Percentiles rank a stretch among this genome's conserved stretches.
Conservation (phyloP, 148 eudicot species). For the Selenicereus undatus region DNA sequence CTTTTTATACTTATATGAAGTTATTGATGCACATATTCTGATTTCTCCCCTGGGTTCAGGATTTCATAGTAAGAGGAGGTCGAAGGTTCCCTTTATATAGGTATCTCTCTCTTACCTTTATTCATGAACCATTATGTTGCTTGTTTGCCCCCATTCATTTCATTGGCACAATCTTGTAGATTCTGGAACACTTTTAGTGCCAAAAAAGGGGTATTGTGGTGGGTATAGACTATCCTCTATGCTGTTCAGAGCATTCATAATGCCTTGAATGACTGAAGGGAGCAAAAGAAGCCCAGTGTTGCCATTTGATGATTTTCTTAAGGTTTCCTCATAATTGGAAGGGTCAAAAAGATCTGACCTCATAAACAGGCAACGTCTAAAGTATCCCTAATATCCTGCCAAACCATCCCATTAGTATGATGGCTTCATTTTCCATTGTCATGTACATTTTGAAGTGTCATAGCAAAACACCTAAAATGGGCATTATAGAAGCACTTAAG, state of each 20-base stretch:
- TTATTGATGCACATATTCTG: slow-evolving; percentile 2
- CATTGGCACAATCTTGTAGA: background rate
- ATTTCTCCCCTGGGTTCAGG: slow-evolving; percentile 42
- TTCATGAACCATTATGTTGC: background rate
- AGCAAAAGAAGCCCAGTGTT: background rate
- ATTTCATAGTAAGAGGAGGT: slow-evolving; percentile 80
- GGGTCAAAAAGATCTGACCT: background rate
- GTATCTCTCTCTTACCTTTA: slow-evolving; percentile 31
- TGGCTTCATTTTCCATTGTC: too few relatives aligned
- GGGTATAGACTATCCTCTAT: background rate
- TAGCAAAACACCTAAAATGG: too few relatives aligned
- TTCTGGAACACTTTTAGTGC: background rate
- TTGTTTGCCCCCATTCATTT: background rate
- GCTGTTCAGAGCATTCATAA: background rate
- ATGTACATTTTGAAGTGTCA: too few relatives aligned
- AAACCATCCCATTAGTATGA: background rate
- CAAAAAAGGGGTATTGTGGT: background rate
- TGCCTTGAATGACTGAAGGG: background rate
- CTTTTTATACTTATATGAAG: background rate
- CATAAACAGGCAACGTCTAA: background rate
- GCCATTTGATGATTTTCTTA: background rate
- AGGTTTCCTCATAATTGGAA: background rate
- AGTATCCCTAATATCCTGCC: background rate
- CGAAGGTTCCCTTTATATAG: slow-evolving; percentile 80
- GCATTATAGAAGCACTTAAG: too few relatives aligned